phyloP scores from a whole-genome alignment of 179 eudicot species.

The Vitellaria paradoxa region DNA sequence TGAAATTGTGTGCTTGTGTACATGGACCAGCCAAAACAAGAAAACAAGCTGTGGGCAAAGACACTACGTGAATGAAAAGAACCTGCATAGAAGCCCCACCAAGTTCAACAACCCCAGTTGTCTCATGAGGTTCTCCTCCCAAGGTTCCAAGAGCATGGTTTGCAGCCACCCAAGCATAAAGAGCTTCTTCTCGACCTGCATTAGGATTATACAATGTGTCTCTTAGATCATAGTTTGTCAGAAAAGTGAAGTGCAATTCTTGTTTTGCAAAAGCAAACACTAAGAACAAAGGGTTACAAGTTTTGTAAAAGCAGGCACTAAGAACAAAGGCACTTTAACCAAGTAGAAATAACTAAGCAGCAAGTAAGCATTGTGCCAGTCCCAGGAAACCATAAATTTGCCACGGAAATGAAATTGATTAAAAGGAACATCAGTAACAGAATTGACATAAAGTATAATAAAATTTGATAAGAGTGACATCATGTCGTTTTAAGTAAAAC shows the following conservation, averaged over 20 bases:
- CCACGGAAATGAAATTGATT: no score
- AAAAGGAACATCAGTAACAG: no score
- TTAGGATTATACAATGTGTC: neutral
- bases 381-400: no score
- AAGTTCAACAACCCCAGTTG: slow-evolving; percentile 45
- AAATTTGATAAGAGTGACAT: no score
- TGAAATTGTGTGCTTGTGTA: neutral
- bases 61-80: slow-evolving; percentile 11
- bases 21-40: neutral
- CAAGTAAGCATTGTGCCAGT: no score
- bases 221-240: slow-evolving; percentile 6
- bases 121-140: slow-evolving; percentile 42
- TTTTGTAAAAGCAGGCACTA: no score
- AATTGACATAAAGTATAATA: no score
- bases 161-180: slow-evolving; percentile 51
- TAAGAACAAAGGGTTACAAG: neutral
- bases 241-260: neutral
- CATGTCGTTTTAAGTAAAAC: no score
- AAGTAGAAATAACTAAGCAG: neutral
- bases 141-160: slow-evolving; percentile 52
- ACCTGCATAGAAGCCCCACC: slow-evolving; percentile 59
- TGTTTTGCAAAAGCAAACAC: neutral
- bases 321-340: neutral
- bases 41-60: slow-evolving; percentile 3
- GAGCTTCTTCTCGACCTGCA: slow-evolving; percentile 44